phyloP scores from a whole-genome alignment of 495 filamentous ascomycete species.

The Neurospora sp. region DNA sequence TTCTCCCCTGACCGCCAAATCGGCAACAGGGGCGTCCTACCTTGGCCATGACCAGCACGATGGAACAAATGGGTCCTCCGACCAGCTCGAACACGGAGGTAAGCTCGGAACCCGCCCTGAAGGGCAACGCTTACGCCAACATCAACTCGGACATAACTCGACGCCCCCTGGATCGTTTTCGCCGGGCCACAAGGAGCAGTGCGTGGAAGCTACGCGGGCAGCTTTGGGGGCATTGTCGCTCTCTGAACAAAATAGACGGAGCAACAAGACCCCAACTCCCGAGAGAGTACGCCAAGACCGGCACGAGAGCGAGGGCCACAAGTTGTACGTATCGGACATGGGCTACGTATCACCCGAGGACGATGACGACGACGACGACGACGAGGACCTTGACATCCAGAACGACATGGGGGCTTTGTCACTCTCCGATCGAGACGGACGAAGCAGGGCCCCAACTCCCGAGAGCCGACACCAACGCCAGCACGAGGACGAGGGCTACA shows the following conservation, averaged over 20 bases:
- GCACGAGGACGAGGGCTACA: neutral
- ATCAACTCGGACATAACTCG: neutral
- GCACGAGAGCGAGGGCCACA: neutral
- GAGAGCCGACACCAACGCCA: neutral
- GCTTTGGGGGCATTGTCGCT: neutral
- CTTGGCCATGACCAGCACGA: neutral
- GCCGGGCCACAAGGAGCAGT: neutral
- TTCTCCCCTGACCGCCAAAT: neutral
- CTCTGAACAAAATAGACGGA: neutral
- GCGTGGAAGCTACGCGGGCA: neutral
- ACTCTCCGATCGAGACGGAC: neutral
- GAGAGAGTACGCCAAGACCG: neutral
- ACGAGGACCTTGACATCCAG: too few relatives aligned
- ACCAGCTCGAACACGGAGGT: neutral
- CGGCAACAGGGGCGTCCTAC: neutral
- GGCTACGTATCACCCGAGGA: neutral
- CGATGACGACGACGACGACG: neutral
- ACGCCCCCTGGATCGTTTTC: neutral
- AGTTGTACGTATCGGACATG: neutral
- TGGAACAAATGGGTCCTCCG: neutral
- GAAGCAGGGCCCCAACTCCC: neutral
- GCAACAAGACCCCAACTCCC: neutral
- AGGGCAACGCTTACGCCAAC: neutral
- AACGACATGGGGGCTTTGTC: too few relatives aligned
- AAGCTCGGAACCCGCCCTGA: neutral